Percentiles rank a stretch among this genome's conserved stretches.
Evolutionary conservation across 805 yeast species (phyloP).

Genomic region (Suhomyces emberorum): DNA sequence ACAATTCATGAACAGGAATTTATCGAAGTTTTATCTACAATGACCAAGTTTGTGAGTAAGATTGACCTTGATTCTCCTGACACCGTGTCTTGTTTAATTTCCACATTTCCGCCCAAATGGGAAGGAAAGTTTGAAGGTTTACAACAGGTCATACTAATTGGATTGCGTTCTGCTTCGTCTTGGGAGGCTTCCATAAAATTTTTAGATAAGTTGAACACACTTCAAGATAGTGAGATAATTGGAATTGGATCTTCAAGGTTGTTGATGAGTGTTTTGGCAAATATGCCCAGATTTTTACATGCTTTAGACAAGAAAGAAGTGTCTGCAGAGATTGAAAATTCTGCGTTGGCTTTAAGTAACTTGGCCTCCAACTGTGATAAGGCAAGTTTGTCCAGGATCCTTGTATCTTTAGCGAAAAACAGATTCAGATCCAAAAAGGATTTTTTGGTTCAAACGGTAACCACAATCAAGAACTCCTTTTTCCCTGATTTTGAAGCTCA

Average conservation of each 20-base stretch:
- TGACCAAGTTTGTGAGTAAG: conserved; percentile 79
- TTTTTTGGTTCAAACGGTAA: conserved; percentile 75
- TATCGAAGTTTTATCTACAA: conserved; percentile 77
- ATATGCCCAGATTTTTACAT: conserved; percentile 80
- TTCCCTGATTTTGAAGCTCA: conserved; percentile 76
- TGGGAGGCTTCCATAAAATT: conserved; percentile 74
- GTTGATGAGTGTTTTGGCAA: conserved; percentile 68
- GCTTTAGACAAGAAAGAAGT: conserved; percentile 60
- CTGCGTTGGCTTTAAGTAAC: conserved; percentile 44
- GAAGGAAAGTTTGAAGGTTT: conserved; percentile 91
- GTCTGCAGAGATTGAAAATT: conserved; percentile 45
- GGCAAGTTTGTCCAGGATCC: conserved; percentile 62
- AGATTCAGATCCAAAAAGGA: conserved; percentile 89
- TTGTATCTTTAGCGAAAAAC: conserved; percentile 71
- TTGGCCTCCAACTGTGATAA: conserved; percentile 60
- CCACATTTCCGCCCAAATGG: conserved; percentile 94
- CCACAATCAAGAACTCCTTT: conserved; percentile 62
- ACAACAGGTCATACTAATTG: conserved; percentile 74
- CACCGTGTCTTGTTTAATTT: conserved; percentile 74
- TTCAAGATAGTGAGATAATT: conserved; percentile 72
- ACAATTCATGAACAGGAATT: conserved; percentile 93
- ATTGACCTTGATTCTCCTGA: conserved; percentile 84
- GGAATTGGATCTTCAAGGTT: conserved; percentile 69
- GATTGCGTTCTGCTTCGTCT: conserved; percentile 76
- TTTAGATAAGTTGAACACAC: conserved; percentile 63